These are phyloP conservation scores for Lepiota venenata DNA, from an alignment of 768 basidiomycete species.

Conservation along the genomic window DNA sequence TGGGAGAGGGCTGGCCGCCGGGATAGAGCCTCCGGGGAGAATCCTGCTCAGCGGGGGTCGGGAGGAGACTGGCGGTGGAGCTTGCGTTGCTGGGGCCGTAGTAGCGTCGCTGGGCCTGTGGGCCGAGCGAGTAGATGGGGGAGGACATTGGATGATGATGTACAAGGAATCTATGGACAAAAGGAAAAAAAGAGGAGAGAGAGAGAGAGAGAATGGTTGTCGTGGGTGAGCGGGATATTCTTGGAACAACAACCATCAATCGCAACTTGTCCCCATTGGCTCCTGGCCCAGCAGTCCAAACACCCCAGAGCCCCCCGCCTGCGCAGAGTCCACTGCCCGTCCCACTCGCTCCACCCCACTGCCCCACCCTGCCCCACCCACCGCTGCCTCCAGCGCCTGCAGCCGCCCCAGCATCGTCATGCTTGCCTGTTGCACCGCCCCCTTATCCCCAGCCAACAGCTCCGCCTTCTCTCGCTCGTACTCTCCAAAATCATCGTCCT, in stretches of 20 bases:
- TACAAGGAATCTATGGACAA: slow-evolving; percentile 14
- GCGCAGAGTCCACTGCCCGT: slow-evolving; percentile 24
- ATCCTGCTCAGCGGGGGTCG: slow-evolving; percentile 14
- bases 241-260: slow-evolving; percentile 15
- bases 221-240: neutral
- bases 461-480: slow-evolving; percentile 32
- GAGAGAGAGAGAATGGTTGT: slow-evolving; percentile 8
- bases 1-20: neutral
- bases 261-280: slow-evolving; percentile 14
- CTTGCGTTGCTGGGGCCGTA: slow-evolving; percentile 38
- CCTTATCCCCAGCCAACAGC: slow-evolving; percentile 31
- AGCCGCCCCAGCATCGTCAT: slow-evolving; percentile 49
- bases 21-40: slow-evolving; percentile 7
- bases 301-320: slow-evolving; percentile 28
- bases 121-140: slow-evolving; percentile 16
- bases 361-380: slow-evolving; percentile 36
- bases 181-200: slow-evolving; percentile 15
- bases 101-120: slow-evolving; percentile 39
- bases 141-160: slow-evolving; percentile 31
- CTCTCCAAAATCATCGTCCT: slow-evolving; percentile 29
- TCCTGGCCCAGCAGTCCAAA: slow-evolving; percentile 37
- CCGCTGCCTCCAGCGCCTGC: slow-evolving; percentile 30
- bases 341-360: slow-evolving; percentile 45
- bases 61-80: slow-evolving; percentile 52
- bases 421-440: slow-evolving; percentile 43